Conservation (phyloP, 2,329 filamentous ascomycete species). For the Pseudocercospora crystallina region DNA sequence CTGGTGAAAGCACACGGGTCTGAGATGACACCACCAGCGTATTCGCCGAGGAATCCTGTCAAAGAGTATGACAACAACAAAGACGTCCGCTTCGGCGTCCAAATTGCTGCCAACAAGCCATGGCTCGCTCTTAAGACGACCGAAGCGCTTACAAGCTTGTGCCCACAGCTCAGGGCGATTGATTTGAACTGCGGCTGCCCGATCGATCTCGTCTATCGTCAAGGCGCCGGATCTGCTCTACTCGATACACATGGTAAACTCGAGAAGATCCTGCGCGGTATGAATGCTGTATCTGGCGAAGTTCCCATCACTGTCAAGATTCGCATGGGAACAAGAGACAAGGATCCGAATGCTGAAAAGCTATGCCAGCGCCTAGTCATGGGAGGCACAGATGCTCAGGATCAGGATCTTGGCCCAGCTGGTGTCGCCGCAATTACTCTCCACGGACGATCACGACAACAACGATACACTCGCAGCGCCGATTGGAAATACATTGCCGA, state of each 20-base stretch:
- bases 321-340: slow-evolving; percentile 82
- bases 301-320: slow-evolving; percentile 95
- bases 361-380: slow-evolving; percentile 80
- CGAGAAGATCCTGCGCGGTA: slow-evolving; percentile 91
- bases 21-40: slow-evolving; percentile 71
- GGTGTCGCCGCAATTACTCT: slow-evolving; percentile 95
- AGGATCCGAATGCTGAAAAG: slow-evolving; percentile 74
- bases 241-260: slow-evolving; percentile 86
- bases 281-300: slow-evolving; percentile 89
- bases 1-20: slow-evolving; percentile 88
- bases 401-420: slow-evolving; percentile 66
- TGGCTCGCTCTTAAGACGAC: slow-evolving; percentile 88
- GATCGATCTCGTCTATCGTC: slow-evolving; percentile 87
- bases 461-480: slow-evolving; percentile 87
- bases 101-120: slow-evolving; percentile 89
- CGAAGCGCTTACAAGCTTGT: slow-evolving; percentile 72
- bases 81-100: slow-evolving; percentile 86
- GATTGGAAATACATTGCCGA: slow-evolving; percentile 95
- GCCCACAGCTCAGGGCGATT: slow-evolving; percentile 83
- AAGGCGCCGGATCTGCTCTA: slow-evolving; percentile 85
- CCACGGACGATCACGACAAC: slow-evolving; percentile 88
- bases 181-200: slow-evolving; percentile 97
- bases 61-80: slow-evolving; percentile 76
- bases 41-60: slow-evolving; percentile 57
- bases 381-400: slow-evolving; percentile 70